These are phyloP conservation scores for Sphagnum fallax DNA, from an alignment of 228 moss, liverwort and hornwort genomes.

Conservation along the genomic window DNA sequence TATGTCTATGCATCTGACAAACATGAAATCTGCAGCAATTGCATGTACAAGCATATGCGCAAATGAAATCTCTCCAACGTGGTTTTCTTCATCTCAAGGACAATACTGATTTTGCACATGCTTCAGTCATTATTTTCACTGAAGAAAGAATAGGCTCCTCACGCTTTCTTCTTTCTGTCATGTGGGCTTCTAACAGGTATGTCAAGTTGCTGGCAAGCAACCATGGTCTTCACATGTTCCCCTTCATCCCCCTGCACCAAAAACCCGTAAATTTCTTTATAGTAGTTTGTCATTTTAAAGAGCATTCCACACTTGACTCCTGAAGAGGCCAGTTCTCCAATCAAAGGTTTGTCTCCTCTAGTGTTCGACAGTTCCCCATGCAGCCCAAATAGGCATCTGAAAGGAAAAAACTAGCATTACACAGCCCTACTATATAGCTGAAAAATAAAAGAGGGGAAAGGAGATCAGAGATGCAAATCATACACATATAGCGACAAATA, in stretches of 20 bases:
- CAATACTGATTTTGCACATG: too few relatives aligned
- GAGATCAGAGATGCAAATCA: slow-evolving; percentile 7
- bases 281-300: not conserved
- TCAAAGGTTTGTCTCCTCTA: not conserved
- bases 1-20: too few relatives aligned
- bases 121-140: too few relatives aligned
- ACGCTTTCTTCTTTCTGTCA: slow-evolving; percentile 28
- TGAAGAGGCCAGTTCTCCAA: not conserved
- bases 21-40: too few relatives aligned
- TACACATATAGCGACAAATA: slow-evolving; percentile 84
- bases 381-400: too few relatives aligned
- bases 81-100: too few relatives aligned
- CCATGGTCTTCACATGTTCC: slow-evolving; percentile 99
- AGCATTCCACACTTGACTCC: not conserved
- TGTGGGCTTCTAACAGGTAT: slow-evolving; percentile 66
- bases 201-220: slow-evolving; percentile 70
- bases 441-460: too few relatives aligned
- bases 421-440: too few relatives aligned
- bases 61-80: too few relatives aligned
- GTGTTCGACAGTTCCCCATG: too few relatives aligned
- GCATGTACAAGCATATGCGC: too few relatives aligned
- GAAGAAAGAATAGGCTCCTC: not conserved
- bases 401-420: too few relatives aligned
- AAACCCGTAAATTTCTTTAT: not conserved
- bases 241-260: slow-evolving; percentile 74